Evolutionary conservation across 176 grass and related monocot species (phyloP).

Genomic region (Aegilops bicornis): DNA sequence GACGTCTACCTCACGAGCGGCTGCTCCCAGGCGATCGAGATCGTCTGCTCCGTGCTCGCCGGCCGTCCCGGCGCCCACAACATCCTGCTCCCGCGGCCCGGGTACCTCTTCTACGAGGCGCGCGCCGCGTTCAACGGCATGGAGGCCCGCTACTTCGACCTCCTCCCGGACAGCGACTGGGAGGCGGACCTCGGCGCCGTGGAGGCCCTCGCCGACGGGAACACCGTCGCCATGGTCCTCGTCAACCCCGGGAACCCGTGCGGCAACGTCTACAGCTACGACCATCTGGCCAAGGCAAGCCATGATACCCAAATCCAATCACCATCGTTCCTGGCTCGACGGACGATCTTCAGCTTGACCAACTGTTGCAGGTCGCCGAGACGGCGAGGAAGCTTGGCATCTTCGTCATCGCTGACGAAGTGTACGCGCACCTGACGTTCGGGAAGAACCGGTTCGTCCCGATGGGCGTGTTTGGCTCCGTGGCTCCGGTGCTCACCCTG

Average conservation of each 20-base stretch:
- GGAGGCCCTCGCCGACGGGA: slow-evolving; percentile 51
- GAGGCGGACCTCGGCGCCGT: slow-evolving; percentile 61
- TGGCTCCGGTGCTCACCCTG: slow-evolving; percentile 58
- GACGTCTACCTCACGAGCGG: slow-evolving; percentile 70
- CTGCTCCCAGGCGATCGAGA: slow-evolving; percentile 67
- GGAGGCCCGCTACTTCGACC: slow-evolving; percentile 62
- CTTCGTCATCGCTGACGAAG: slow-evolving; percentile 72
- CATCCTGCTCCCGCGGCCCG: slow-evolving; percentile 67
- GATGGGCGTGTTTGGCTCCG: slow-evolving; percentile 57
- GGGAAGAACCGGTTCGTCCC: slow-evolving; percentile 56
- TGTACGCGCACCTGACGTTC: slow-evolving; percentile 63
- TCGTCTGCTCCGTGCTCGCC: slow-evolving; percentile 45
- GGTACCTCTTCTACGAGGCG: slow-evolving; percentile 57
- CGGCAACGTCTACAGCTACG: slow-evolving; percentile 64
- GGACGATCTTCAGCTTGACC: neutral
- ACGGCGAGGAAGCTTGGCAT: slow-evolving; percentile 66
- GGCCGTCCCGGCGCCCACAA: slow-evolving; percentile 54
- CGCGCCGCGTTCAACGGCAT: slow-evolving; percentile 48
- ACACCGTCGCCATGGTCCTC: slow-evolving; percentile 69
- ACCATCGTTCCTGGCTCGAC: neutral
- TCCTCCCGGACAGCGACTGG: slow-evolving; percentile 59
- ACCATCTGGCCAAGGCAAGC: slow-evolving; percentile 67
- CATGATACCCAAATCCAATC: neutral
- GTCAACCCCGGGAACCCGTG: slow-evolving; percentile 78
- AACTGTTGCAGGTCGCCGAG: slow-evolving; percentile 45